Base-by-base conservation (phyloP, 1,284 basidiomycete species). In the Ceratobasidium theobromae region DNA sequence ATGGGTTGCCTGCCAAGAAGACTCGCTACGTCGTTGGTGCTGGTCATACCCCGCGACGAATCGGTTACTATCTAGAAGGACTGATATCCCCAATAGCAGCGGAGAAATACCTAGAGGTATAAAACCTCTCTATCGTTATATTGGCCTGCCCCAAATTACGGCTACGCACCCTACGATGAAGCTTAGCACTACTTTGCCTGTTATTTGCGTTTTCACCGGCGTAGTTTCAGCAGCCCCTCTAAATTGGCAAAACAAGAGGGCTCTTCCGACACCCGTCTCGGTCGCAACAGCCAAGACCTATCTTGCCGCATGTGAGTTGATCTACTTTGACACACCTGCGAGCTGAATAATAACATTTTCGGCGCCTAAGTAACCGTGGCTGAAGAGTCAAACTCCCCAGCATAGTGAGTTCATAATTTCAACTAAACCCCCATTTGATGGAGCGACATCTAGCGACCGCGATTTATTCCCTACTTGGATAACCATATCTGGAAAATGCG, bases 401-500 rank as follows among this genome's bases (percentile, higher is more conserved):
- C 66, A 18, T 68, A 67, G 12, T 45, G 16, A 38, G 35, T 38
- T 38, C 35, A 38, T 8, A 16, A 38, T 8, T 8, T 38, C 35
- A 38, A 6, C 35, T 16, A 6, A 38, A 38, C 16, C 8, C 35
- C 35, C 6, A 38, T 38, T 38, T 38, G n/a, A n/a, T n/a, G n/a
- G n/a, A n/a, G n/a, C n/a, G n/a, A n/a, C n/a, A 38, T 38, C 16
- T 38, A 38, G 35, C 71, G 68, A 72, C 11, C 74, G 81, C 4
- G 72, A 73, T 57, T 67, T 74, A 51, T 83, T 82, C 76, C 78
- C 78, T 68, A 77, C 75, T 23, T 83, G 81, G 82, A 76, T 78
- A 60, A 80, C 71, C 55, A 79, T 84, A 68, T 80, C 79, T 1
- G 83, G 83, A 30, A 76, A 72, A 1, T 85, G 82, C 72, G 76